Evolutionary conservation across 2,329 filamentous ascomycete genomes (phyloP), one percentile per base, ranked within the genome.

Genomic region (Stromatinia cepivora): DNA sequence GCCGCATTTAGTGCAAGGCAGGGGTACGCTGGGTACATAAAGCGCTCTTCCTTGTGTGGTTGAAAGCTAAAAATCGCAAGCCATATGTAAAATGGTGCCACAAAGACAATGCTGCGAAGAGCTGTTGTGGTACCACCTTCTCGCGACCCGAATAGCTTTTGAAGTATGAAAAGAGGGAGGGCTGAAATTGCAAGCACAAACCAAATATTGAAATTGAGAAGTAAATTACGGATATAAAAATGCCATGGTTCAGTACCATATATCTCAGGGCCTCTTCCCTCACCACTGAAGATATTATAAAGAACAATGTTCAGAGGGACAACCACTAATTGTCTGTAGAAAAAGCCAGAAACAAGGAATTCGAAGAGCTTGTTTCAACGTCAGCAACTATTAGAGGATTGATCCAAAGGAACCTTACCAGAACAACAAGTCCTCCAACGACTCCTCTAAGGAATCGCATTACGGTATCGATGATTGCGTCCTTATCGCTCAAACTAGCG

Each of bases 1-100:
- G 94, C 92, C 3, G 94, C 94, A 76, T 97, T 97, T 48, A 99
- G 84, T 0, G 92, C 91, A 50, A 99, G 84, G 72, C 94, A 93
- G 0, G 95, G 95, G 76, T 99, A 99, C 2, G 88, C 92, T 0
- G 95, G 95, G 77, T 97, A 99, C 94, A 99, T 98, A 82, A 99
- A 99, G 9, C 95, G 86, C 81, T 99, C 95, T 79, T 99, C 95
- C 77, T 99, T 99, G 81, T 99, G 95, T 22, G 95, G 92, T 78
- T 99, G 95, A 11, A 91, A 79, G 0, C 92, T 94, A 81, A 99
- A 98, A 72, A 98, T 95, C 4, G 81, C 87, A 39, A 99, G 85
- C 95, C 95, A 99, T 77, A 97, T 85, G 79, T 98, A 99, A 80
- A 98, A 97, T 0, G 95, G 95, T 0, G 87, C 82, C 67, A 94